phyloP scores from a whole-genome alignment of 1,139 yeast species.

The Nematodospora anomalae region DNA sequence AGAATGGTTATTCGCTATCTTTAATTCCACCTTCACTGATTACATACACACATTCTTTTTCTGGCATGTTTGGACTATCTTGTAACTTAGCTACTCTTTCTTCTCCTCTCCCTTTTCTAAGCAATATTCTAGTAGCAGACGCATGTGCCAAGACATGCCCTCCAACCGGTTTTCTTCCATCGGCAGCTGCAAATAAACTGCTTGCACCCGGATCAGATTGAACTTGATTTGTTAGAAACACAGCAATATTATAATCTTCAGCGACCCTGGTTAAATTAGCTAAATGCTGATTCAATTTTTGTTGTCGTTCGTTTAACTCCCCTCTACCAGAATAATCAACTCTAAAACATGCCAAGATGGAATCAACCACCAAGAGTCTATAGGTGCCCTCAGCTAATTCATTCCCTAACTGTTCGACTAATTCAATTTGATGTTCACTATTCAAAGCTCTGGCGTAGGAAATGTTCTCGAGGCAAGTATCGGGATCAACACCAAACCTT shows the following conservation, averaged over 20 bases:
- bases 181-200: conserved; percentile 62
- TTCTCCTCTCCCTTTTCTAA: conserved; percentile 64
- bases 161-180: conserved; percentile 65
- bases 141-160: conserved; percentile 68
- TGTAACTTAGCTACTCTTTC: conserved; percentile 64
- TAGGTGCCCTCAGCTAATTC: conserved; percentile 52
- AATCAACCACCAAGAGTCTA: conserved; percentile 47
- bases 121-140: conserved; percentile 57
- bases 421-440: conserved; percentile 61
- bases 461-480: conserved; percentile 51
- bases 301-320: conserved; percentile 61
- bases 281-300: conserved; percentile 57
- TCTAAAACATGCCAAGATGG: conserved; percentile 62
- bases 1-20: conserved; percentile 37
- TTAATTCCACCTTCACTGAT: conserved; percentile 55
- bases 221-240: conserved; percentile 61
- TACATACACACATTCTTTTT: conserved; percentile 53
- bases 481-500: conserved; percentile 54
- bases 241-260: conserved; percentile 60
- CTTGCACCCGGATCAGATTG: conserved; percentile 73
- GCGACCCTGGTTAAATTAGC: conserved; percentile 52
- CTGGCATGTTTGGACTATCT: conserved; percentile 66
- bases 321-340: conserved; percentile 64
- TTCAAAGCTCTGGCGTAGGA: conserved; percentile 60
- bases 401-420: conserved; percentile 51